These are phyloP conservation scores for Trichoderma sp. DNA, from an alignment of 2,329 filamentous ascomycete species.

Conservation along the genomic window DNA sequence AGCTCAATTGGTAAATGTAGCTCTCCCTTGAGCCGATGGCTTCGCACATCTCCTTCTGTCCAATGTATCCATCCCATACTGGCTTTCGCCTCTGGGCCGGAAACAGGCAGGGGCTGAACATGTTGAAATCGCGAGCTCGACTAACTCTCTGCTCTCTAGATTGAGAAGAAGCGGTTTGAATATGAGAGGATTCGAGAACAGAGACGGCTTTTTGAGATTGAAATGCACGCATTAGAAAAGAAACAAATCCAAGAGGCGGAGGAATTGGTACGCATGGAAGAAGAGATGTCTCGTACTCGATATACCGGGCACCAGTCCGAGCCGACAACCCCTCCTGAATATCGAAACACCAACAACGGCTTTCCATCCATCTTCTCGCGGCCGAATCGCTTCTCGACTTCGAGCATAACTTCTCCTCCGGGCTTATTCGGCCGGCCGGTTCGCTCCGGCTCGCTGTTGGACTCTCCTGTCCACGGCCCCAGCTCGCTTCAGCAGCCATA, in stretches of 20 bases:
- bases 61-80: neutral
- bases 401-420: slow-evolving; percentile 81
- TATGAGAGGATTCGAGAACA: slow-evolving; percentile 91
- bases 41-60: slow-evolving; percentile 17
- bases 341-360: slow-evolving; percentile 69
- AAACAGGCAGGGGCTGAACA: neutral
- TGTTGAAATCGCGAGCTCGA: neutral
- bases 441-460: slow-evolving; percentile 77
- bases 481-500: slow-evolving; percentile 63
- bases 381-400: slow-evolving; percentile 86
- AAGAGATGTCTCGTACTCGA: slow-evolving; percentile 71
- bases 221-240: slow-evolving; percentile 87
- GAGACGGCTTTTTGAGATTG: slow-evolving; percentile 84
- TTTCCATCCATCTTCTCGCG: slow-evolving; percentile 82
- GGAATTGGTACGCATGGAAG: slow-evolving; percentile 83
- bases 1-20: slow-evolving; percentile 72
- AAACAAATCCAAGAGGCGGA: slow-evolving; percentile 81
- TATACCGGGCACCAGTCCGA: slow-evolving; percentile 82
- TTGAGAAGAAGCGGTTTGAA: slow-evolving; percentile 91
- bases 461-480: slow-evolving; percentile 72
- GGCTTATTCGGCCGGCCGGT: slow-evolving; percentile 73
- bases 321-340: slow-evolving; percentile 94
- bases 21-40: neutral
- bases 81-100: neutral
- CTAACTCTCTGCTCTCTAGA: slow-evolving; percentile 53